Evolutionary conservation across 2,329 filamentous ascomycete genomes (phyloP).

Genomic region (Neonectria hederae): DNA sequence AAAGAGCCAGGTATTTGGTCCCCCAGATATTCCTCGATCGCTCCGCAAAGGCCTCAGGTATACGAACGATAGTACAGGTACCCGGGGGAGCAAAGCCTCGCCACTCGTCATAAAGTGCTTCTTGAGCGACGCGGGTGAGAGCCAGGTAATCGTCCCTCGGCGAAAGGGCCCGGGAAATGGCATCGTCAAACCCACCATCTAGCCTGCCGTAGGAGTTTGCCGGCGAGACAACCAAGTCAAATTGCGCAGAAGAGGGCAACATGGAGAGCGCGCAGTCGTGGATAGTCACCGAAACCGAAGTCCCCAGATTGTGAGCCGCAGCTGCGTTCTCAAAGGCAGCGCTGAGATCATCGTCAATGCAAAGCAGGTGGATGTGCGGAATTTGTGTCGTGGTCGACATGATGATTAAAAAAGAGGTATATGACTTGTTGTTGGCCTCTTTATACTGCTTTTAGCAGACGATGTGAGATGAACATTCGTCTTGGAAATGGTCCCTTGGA

Average conservation of each 20-base stretch:
- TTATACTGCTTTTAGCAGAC: not conserved
- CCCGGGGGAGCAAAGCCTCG: conserved; percentile 62
- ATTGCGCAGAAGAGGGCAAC: conserved; percentile 49
- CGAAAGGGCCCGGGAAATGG: conserved; percentile 59
- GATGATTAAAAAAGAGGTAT: not conserved
- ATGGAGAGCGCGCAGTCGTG: conserved; percentile 51
- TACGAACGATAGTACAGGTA: conserved; percentile 57
- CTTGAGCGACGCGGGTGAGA: conserved; percentile 56
- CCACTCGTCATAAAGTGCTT: conserved; percentile 55
- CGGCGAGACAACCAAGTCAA: conserved; percentile 61
- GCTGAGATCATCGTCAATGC: not conserved
- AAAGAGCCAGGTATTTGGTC: conserved; percentile 56
- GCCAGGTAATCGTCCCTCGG: conserved; percentile 56
- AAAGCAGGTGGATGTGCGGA: not conserved
- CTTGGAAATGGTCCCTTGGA: not conserved
- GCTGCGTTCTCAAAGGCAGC: conserved; percentile 40
- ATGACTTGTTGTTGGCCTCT: not conserved
- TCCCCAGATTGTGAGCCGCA: conserved; percentile 41
- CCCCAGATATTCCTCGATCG: conserved; percentile 51
- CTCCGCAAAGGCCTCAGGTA: conserved; percentile 49
- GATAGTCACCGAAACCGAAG: conserved; percentile 45
- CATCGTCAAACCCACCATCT: conserved; percentile 64
- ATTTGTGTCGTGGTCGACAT: not conserved
- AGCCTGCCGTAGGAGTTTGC: conserved; percentile 64
- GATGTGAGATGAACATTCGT: not conserved